Evolutionary conservation across 768 basidiomycete species (phyloP), one percentile per base, ranked within the genome.

Genomic region (Xerocomus brunneocitrinus): DNA sequence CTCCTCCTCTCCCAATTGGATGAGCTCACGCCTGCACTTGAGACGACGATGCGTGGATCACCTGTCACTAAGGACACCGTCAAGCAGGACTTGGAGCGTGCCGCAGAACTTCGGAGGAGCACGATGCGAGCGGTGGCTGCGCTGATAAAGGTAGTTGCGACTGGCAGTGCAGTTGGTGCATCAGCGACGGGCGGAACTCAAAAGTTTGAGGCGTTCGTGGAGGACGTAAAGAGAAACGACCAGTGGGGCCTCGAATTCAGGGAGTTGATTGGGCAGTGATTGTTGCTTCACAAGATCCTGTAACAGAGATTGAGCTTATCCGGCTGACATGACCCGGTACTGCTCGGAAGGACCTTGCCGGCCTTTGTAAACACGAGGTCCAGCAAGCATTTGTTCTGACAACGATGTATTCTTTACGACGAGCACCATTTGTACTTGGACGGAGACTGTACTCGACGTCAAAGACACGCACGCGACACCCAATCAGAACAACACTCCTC

Each of bases 41-140:
- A 91, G 67, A 83, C 84, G 69, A 89, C 91, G 36, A 92, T 98
- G 84, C 89, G 92, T 65, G 91, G 91, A 1, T 82, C 88, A 7
- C 85, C 81, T 6, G 82, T 91, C 39, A 91, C 90, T 49, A 98
- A 98, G 73, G 95, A 98, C 65, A 91, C 92, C 0, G 95, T 97
- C 45, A 98, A 98, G 71, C 91, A 93, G 68, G 91, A 93, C 59
- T 67, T 93, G 42, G 90, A 91, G 70, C 81, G 89, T 19, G 84
- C 88, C 8, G 90, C 90, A 27, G 95, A 98, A 70, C 77, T 98
- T 55, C 94, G 98, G 72, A 77, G 90, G 57, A 93, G 91, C 62
- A 91, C 91, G 7, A 75, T 98, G 56, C 76, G 95, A 36, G 92
- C 93, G 5, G 83, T 95, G 41, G 91, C 85, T 14, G 91, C 91